phyloP scores from a whole-genome alignment of 2,329 filamentous ascomycete genomes.

The Blumeria graminis region DNA sequence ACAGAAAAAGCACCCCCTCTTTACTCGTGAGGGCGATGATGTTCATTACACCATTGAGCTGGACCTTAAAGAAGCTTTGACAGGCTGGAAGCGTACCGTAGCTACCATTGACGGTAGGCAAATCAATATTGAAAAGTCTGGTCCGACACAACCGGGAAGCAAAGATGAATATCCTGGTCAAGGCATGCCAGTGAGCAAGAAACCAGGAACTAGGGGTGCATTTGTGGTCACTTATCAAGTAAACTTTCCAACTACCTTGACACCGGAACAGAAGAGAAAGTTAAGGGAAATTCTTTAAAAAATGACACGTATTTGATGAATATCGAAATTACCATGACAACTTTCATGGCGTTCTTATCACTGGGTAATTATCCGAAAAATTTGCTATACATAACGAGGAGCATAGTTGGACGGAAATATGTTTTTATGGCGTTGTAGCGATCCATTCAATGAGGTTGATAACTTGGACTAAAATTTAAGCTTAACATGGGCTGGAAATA shows the following conservation, averaged over 20 bases:
- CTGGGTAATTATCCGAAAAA: too few relatives aligned
- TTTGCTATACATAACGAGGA: too few relatives aligned
- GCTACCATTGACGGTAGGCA: constrained; percentile 83
- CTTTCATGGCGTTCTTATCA: too few relatives aligned
- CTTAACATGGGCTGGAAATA: too few relatives aligned
- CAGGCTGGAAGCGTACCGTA: constrained; percentile 80
- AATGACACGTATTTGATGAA: too few relatives aligned
- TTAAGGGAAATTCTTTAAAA: constrained; percentile 50
- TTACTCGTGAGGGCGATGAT: constrained; percentile 72
- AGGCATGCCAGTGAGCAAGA: constrained; percentile 93
- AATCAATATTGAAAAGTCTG: constrained; percentile 52
- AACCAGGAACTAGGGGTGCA: constrained; percentile 60
- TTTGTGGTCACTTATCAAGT: constrained; percentile 81
- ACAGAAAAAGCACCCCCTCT: constrained; percentile 69
- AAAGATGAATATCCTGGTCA: constrained; percentile 58
- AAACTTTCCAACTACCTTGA: constrained; percentile 65
- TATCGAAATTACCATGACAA: too few relatives aligned
- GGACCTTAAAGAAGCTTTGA: constrained; percentile 77
- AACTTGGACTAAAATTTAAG: too few relatives aligned
- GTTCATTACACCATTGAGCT: constrained; percentile 57
- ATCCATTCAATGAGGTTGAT: too few relatives aligned
- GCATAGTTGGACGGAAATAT: too few relatives aligned
- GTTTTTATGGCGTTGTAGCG: too few relatives aligned
- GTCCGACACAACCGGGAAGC: constrained; percentile 66
- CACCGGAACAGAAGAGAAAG: constrained; percentile 51